Base-by-base conservation (phyloP, 164 flowering plant species). In the Magnolia changhungtana region DNA sequence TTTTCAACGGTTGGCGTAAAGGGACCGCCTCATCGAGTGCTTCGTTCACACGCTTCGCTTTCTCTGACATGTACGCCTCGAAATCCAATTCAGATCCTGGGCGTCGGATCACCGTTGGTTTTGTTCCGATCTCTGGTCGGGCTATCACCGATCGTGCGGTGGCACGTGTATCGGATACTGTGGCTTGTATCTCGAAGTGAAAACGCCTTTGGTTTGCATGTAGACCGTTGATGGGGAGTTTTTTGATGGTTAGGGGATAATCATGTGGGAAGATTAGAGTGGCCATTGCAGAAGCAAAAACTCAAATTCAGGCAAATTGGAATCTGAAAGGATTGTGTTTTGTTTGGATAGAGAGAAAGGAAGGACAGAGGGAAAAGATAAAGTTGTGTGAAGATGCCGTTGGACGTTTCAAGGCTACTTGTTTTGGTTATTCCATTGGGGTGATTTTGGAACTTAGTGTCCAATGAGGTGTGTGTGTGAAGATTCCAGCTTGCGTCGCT, bases 1-100 rank as follows among this genome's bases (percentile, higher is more conserved):
- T 84, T 52, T 69, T 84, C 0, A 81, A 14, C 8, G 90, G 87
- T 37, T 85, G 79, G 31, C 80, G 82, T 65, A 88, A 71, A 11
- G 90, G 87, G 8, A 89, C 84, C 11, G 88, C 86, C 63, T 82
- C 80, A 2, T 85, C 86, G 29, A 89, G 80, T 1, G 89, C 86
- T 13, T 74, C 29, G 80, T 89, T 83, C 8, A 89, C 86, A 37
- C 24, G 59, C 72, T 76, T 80, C 5, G 85, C 87, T 79, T 83
- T 89, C 50, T 8, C 72, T 2, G 18, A 63, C 86, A 87, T 80
- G 86, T 87, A 87, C 1, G 77, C 81, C 5, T 83, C 73, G 64
- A 89, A 87, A 0, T 27, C 45, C 6, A 27, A 67, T 24, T 67
- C 45, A 18, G 29, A 1, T 24, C 24, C 69, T 67, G 31, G 45